These are phyloP conservation scores for Gynochthodes officinalis DNA, from an alignment of 257 asterid species.

Conservation along the genomic window DNA sequence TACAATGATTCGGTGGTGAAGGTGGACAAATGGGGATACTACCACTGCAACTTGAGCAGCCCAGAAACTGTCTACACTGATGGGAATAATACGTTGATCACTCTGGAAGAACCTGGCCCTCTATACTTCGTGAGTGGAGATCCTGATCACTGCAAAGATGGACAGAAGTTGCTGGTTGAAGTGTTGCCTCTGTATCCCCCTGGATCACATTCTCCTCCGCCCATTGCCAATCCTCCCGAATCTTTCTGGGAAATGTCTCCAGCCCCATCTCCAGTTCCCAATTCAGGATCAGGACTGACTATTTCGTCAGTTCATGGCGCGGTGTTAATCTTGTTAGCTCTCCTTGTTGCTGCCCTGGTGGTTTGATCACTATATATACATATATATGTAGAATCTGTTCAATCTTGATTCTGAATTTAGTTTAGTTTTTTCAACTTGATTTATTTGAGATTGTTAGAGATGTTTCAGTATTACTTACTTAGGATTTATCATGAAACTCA, in stretches of 20 bases:
- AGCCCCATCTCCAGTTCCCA: slow-evolving; percentile 31
- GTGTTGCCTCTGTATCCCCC: slow-evolving; percentile 35
- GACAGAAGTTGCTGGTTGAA: slow-evolving; percentile 51
- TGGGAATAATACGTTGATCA: slow-evolving; percentile 41
- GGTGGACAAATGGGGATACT: slow-evolving; percentile 72
- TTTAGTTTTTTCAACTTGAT: neutral
- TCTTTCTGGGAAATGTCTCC: slow-evolving; percentile 18
- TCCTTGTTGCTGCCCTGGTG: neutral
- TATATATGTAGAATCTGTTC: too few relatives aligned
- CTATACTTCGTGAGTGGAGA: slow-evolving; percentile 51
- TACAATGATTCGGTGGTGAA: slow-evolving; percentile 57
- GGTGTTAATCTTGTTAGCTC: neutral
- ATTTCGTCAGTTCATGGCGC: neutral
- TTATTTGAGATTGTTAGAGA: neutral
- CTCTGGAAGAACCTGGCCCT: slow-evolving; percentile 47
- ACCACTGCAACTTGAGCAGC: slow-evolving; percentile 62
- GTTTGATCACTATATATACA: neutral
- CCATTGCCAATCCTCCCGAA: slow-evolving; percentile 4
- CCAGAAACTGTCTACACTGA: slow-evolving; percentile 46
- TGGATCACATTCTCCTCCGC: slow-evolving; percentile 23
- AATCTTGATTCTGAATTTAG: slow-evolving; percentile 3
- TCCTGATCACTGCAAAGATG: slow-evolving; percentile 52
- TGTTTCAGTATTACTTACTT: neutral
- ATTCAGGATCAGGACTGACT: slow-evolving; percentile 8
- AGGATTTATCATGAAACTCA: neutral